phyloP scores from a whole-genome alignment of 768 basidiomycete genomes.

The Lactifluus pinguis region DNA sequence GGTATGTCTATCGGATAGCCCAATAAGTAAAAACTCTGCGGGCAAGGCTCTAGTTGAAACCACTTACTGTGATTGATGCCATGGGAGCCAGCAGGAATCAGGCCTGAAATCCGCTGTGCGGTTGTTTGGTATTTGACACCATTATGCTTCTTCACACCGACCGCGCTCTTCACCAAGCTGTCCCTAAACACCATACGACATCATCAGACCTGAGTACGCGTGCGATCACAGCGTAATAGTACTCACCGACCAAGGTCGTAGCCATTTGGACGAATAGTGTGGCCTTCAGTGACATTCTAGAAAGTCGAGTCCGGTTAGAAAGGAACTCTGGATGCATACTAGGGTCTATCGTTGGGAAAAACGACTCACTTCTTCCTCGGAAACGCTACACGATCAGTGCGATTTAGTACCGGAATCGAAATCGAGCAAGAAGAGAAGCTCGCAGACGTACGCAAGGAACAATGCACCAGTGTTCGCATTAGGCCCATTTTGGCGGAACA shows the following conservation, averaged over 20 bases:
- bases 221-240: too few species aligned
- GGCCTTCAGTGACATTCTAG: slow-evolving; percentile 10
- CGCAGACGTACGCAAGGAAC: slow-evolving; percentile 28
- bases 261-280: slow-evolving; percentile 24
- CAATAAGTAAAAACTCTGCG: neutral
- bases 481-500: slow-evolving; percentile 27
- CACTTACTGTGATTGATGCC: slow-evolving; percentile 46
- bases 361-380: neutral
- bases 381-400: neutral
- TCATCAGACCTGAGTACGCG: neutral
- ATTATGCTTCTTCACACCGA: neutral
- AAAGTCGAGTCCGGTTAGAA: neutral
- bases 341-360: neutral
- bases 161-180: slow-evolving; percentile 2
- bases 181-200: neutral
- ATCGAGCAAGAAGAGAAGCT: neutral
- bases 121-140: slow-evolving; percentile 35
- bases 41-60: neutral
- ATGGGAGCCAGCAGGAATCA: slow-evolving; percentile 41
- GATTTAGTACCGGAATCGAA: neutral
- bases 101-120: slow-evolving; percentile 40
- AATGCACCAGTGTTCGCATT: slow-evolving; percentile 26
- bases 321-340: neutral
- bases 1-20: slow-evolving; percentile 7
- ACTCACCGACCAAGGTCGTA: slow-evolving; percentile 27